These are phyloP conservation scores for Phragmites australis DNA, from an alignment of 176 grass and related monocot genomes.

Conservation along the genomic window DNA sequence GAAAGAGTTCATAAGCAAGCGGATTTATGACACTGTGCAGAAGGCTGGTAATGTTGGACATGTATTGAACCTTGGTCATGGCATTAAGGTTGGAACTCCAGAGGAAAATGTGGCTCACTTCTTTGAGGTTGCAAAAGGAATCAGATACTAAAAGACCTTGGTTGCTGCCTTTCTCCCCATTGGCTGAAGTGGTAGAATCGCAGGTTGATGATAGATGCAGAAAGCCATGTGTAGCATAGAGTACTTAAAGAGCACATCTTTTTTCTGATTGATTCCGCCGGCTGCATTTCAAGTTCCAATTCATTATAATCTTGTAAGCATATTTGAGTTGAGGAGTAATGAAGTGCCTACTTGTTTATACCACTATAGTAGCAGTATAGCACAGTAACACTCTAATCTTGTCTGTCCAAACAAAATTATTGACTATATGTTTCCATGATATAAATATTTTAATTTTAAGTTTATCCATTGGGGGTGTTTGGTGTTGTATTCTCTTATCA, in stretches of 20 bases:
- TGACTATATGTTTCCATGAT: constrained; percentile 4
- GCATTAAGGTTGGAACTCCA: constrained; percentile 90
- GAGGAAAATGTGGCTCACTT: constrained; percentile 99
- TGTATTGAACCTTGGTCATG: constrained; percentile 96
- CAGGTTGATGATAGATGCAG: constrained; percentile 53
- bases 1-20: constrained; percentile 88
- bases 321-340: constrained; percentile 22
- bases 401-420: background rate
- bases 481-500: background rate
- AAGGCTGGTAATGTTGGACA: constrained; percentile 82
- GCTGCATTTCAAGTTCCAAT: constrained; percentile 4
- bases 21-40: constrained; percentile 78
- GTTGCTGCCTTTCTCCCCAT: constrained; percentile 27
- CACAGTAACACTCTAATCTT: background rate
- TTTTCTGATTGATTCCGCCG: constrained; percentile 28
- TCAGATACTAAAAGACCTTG: constrained; percentile 64
- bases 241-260: constrained; percentile 18
- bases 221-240: constrained; percentile 49
- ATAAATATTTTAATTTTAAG: background rate
- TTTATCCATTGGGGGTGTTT: background rate
- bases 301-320: constrained; percentile 45
- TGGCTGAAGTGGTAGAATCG: constrained; percentile 41
- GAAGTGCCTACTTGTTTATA: constrained; percentile 46
- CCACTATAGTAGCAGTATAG: background rate
- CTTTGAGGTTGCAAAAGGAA: constrained; percentile 87